phyloP scores from a whole-genome alignment of 768 basidiomycete species.

The Coprinopsis marcescibilis region DNA sequence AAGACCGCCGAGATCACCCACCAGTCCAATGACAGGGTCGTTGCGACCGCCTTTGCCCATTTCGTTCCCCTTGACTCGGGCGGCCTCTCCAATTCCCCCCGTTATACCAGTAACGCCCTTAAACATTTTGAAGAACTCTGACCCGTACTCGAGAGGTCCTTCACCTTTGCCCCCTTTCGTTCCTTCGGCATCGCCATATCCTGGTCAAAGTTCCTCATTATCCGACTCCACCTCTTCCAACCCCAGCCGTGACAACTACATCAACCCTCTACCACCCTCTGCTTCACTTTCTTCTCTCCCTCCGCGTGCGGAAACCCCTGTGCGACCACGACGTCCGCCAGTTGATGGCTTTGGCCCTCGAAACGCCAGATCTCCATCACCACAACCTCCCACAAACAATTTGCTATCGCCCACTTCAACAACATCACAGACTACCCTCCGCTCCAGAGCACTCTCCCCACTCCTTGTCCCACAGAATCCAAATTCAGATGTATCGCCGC shows the following conservation, averaged over 20 bases:
- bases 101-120: conserved; percentile 7
- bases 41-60: conserved; percentile 6
- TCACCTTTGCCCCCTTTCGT: conserved; percentile 13
- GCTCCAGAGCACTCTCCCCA: conserved; percentile 2
- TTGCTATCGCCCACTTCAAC: conserved; percentile 12
- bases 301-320: conserved; percentile 2
- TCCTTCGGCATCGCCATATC: conserved; percentile 6
- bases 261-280: conserved; percentile 11
- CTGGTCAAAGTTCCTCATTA: no score
- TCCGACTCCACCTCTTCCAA: conserved; percentile 13
- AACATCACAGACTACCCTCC: no score
- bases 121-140: neutral
- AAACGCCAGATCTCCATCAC: neutral
- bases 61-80: conserved; percentile 11
- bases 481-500: conserved; percentile 2
- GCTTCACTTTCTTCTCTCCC: neutral
- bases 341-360: conserved; percentile 18
- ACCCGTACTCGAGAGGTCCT: neutral
- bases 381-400: neutral
- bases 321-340: conserved; percentile 16
- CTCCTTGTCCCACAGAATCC: neutral
- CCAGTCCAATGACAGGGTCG: neutral
- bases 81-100: neutral
- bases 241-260: conserved; percentile 5
- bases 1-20: neutral